Conservation (phyloP, 306 rosid genomes). For the Coriaria nepalensis region DNA sequence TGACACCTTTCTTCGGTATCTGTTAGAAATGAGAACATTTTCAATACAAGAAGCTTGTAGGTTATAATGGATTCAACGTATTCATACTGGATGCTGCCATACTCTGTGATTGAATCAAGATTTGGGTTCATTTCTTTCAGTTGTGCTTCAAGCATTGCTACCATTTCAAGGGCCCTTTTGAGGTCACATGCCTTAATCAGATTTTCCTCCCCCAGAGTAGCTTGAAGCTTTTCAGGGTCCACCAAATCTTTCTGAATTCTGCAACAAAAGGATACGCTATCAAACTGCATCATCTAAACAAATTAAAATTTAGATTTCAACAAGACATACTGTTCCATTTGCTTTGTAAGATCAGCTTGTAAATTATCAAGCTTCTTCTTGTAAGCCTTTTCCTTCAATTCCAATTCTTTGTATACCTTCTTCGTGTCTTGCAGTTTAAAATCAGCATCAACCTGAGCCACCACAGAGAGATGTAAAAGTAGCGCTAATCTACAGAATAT, state of each 20-base stretch:
- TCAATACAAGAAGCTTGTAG: slow-evolving; percentile 1
- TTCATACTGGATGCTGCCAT: slow-evolving; percentile 18
- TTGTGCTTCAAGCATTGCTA: slow-evolving; percentile 62
- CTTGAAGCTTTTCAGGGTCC: slow-evolving; percentile 73
- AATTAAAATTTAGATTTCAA: too few relatives aligned
- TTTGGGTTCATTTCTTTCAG: slow-evolving; percentile 93
- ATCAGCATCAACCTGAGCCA: slow-evolving; percentile 71
- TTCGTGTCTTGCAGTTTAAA: slow-evolving; percentile 79
- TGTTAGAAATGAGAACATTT: slow-evolving; percentile 16
- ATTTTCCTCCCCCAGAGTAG: slow-evolving; percentile 40
- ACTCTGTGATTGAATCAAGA: slow-evolving; percentile 96
- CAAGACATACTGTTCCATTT: slow-evolving; percentile 73
- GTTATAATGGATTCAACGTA: background rate
- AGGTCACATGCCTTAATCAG: slow-evolving; percentile 47
- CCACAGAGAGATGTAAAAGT: slow-evolving; percentile 4
- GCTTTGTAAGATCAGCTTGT: slow-evolving; percentile 57
- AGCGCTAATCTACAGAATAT: too few relatives aligned
- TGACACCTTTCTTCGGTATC: slow-evolving; percentile 71
- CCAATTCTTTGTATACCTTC: slow-evolving; percentile 60
- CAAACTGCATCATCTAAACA: background rate
- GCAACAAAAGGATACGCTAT: slow-evolving; percentile 20
- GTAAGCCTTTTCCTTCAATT: slow-evolving; percentile 62
- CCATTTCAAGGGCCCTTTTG: slow-evolving; percentile 68
- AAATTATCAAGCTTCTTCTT: slow-evolving; percentile 62
- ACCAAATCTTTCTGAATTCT: slow-evolving; percentile 78